Conservation (phyloP, 2,329 filamentous ascomycete species). For the Elsinoe arachidis region DNA sequence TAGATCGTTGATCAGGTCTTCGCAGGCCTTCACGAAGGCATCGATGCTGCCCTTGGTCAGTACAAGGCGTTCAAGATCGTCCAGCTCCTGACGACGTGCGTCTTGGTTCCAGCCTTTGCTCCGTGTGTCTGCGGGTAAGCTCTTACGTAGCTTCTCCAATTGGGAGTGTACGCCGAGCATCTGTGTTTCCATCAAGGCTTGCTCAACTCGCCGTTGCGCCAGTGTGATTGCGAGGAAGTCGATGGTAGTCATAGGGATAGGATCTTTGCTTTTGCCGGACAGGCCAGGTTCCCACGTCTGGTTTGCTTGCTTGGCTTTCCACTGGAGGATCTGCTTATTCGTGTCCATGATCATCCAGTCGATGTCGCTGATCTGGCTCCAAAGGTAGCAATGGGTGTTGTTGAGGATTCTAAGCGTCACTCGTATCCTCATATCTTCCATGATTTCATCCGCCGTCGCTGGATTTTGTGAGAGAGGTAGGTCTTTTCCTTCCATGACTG, state of each 20-base stretch:
- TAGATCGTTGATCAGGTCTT: not conserved
- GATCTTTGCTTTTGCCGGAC: not conserved
- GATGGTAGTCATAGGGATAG: slow-evolving; percentile 5
- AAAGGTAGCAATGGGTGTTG: slow-evolving; percentile 17
- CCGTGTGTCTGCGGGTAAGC: slow-evolving; percentile 5
- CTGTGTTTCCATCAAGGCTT: slow-evolving; percentile 9
- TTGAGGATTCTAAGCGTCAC: slow-evolving; percentile 15
- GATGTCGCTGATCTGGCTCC: slow-evolving; percentile 15
- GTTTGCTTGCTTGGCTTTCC: slow-evolving; percentile 13
- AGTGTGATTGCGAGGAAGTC: slow-evolving; percentile 13
- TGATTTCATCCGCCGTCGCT: not conserved
- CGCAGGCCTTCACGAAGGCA: not conserved
- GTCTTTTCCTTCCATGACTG: slow-evolving; percentile 15
- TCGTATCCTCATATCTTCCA: slow-evolving; percentile 1
- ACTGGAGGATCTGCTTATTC: slow-evolving; percentile 18
- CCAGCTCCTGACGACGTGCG: not conserved
- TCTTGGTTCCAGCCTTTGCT: not conserved
- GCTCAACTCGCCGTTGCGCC: slow-evolving; percentile 8
- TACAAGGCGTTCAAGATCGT: not conserved
- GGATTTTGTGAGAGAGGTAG: slow-evolving; percentile 1
- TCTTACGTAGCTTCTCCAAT: slow-evolving; percentile 7
- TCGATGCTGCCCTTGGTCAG: not conserved
- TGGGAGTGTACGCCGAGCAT: slow-evolving; percentile 9
- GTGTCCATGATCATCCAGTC: slow-evolving; percentile 22
- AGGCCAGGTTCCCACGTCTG: slow-evolving; percentile 14